Evolutionary conservation across 176 grass and related monocot genomes (phyloP), one percentile per base, ranked within the genome.

Genomic region (Otatea glauca): DNA sequence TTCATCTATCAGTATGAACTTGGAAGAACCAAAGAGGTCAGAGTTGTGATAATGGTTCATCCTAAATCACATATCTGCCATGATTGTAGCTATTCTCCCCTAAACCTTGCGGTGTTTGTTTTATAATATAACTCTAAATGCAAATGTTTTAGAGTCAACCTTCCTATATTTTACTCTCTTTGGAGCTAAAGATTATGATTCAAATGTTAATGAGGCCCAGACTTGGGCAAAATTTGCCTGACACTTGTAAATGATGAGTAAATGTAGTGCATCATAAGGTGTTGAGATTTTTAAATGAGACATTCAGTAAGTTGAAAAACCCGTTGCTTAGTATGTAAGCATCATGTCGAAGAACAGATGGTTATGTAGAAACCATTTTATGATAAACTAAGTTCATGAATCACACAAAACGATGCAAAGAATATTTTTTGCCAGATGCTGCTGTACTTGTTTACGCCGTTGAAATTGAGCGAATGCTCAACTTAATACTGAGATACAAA

Each of bases 171-270:
- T 27, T 48, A 62, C 29, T 59, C 15, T 41, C 0, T 62, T 62
- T 47, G 17, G 2, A 38, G 58, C 42, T 73, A 9, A 24, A 11
- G 11, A 27, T 47, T 51, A 37, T 2, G 39, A 24, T 87, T 59
- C 32, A 83, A 77, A 51, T 63, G n/a, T 45, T 49, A 71, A 9
- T 32, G n/a, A 44, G 11, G 41, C 7, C 43, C 0, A 39, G 53
- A 60, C 72, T 42, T 21, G 12, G 12, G 21, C 70, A 48, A 20
- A 76, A 49, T 76, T 74, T 50, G 3, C 7, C 9, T 72, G 9
- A 10, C 21, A 74, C 47, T 29, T 87, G 16, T 59, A 41, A 68
- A 63, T 41, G 41, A 70, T 39, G 14, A 61, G 62, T 61, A 68
- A 21, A 39, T 50, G 11, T 27, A 43, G 44, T 35, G 16, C 17